phyloP scores from a whole-genome alignment of 257 asterid species.

The Salvia miltiorrhiza region DNA sequence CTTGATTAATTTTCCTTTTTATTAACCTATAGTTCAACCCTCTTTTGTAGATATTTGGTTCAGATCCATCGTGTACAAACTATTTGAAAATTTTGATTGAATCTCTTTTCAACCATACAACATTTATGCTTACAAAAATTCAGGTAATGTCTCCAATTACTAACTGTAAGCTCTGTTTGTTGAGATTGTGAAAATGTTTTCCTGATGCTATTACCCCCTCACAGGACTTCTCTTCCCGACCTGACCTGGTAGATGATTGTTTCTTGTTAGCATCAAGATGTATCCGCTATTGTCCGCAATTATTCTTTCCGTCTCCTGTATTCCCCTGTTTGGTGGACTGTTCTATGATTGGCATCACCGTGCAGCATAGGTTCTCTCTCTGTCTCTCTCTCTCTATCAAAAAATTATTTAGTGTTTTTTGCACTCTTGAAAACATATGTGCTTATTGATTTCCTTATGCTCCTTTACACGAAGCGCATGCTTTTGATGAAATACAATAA shows the following conservation, averaged over 20 bases:
- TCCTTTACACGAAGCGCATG: slow-evolving; percentile 2
- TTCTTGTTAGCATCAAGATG: slow-evolving; percentile 96
- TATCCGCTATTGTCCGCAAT: slow-evolving; percentile 95
- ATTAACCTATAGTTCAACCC: slow-evolving; percentile 21
- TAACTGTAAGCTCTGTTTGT: slow-evolving; percentile 14
- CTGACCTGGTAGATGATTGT: slow-evolving; percentile 96
- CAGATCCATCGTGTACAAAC: slow-evolving; percentile 87
- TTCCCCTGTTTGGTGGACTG: slow-evolving; percentile 91
- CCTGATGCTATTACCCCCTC: slow-evolving; percentile 21
- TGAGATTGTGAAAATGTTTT: neutral
- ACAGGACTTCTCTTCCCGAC: slow-evolving; percentile 80
- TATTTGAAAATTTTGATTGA: slow-evolving; percentile 80
- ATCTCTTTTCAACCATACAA: slow-evolving; percentile 83
- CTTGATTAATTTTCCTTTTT: neutral
- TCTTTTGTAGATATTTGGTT: slow-evolving; percentile 78
- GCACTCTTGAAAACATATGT: neutral
- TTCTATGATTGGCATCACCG: slow-evolving; percentile 84
- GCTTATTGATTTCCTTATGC: neutral
- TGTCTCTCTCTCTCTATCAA: slow-evolving; percentile 26
- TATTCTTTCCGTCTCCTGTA: slow-evolving; percentile 74
- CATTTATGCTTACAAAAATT: slow-evolving; percentile 62
- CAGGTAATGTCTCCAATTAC: slow-evolving; percentile 42
- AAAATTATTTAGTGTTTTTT: neutral
- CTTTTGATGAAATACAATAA: slow-evolving; percentile 16
- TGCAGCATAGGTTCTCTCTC: slow-evolving; percentile 80